These are phyloP conservation scores for Magnolia changhungtana DNA, from an alignment of 164 flowering plant genomes.

Conservation along the genomic window DNA sequence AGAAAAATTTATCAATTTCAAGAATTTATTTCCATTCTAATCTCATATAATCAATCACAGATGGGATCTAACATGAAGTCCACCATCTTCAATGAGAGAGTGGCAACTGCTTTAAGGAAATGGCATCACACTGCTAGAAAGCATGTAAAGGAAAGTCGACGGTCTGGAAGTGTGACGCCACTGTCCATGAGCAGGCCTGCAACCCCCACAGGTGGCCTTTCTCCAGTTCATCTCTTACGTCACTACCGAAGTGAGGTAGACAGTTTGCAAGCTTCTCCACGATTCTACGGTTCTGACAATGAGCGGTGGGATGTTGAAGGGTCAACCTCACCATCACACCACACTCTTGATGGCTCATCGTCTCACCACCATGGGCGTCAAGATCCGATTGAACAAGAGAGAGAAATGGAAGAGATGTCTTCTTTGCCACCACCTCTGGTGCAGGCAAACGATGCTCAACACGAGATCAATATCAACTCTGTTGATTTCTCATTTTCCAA, in stretches of 20 bases:
- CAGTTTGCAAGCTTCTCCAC: conserved; percentile 43
- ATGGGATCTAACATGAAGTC: conserved; percentile 87
- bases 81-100: conserved; percentile 68
- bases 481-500: conserved; percentile 25
- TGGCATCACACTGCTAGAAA: conserved; percentile 76
- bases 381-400: conserved; percentile 9
- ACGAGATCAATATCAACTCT: conserved; percentile 23
- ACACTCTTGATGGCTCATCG: conserved; percentile 25
- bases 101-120: conserved; percentile 48
- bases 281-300: conserved; percentile 22
- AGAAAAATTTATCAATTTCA: neutral
- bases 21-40: neutral
- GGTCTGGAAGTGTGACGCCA: conserved; percentile 35
- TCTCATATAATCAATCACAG: conserved; percentile 26
- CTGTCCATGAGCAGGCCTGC: conserved; percentile 42
- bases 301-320: conserved; percentile 40
- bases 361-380: conserved; percentile 18
- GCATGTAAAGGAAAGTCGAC: conserved; percentile 40
- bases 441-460: conserved; percentile 13
- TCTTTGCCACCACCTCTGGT: conserved; percentile 9
- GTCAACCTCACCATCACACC: conserved; percentile 32
- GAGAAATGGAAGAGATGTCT: conserved; percentile 13
- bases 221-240: conserved; percentile 57
- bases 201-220: conserved; percentile 44
- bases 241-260: conserved; percentile 35